Evolutionary conservation across 2,329 filamentous ascomycete genomes (phyloP), one percentile per base, ranked within the genome.

Genomic region (Stemphylium beticola): DNA sequence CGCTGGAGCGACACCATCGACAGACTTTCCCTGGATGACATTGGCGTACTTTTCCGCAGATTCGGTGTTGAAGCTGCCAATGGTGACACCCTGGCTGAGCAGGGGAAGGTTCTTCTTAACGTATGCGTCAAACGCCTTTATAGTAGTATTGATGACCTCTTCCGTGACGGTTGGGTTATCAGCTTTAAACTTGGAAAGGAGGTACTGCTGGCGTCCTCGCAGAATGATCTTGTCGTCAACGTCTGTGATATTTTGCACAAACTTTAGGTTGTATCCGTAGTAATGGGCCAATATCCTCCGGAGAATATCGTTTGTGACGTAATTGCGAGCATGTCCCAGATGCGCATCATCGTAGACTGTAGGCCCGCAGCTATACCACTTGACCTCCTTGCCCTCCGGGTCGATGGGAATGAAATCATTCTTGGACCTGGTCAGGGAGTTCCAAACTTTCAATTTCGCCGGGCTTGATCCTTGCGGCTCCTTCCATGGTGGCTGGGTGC

Each of bases 171-270:
- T 65, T 41, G 78, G 76, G 64, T 85, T 80, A 31, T 79, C 68
- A 3, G 74, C 69, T 46, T 89, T 86, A 73, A 90, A 88, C 57
- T 93, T 85, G 40, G 77, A 79, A 53, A 96, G 87, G 32, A 97
- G 78, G 70, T 92, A 85, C 69, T 95, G 88, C 76, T 95, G 87
- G 68, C 93, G 83, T 12, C 89, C 85, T 50, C 83, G 79, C 12
- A 87, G 73, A 58, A 87, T 87, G 67, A 87, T 90, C 81, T 87
- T 76, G 64, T 76, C 74, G 33, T 77, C 74, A 4, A 77, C 72
- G 57, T 77, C 92, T 24, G 92, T 96, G 60, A 95, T 92, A 77
- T 96, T 96, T 88, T 96, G 95, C 62, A 96, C 90, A 77, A 96
- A 96, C 56, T 87, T 86, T 62, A 96, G 85, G 37, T 92, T 80